These are phyloP conservation scores for Aspergillus coremiiformis DNA, from an alignment of 495 filamentous ascomycete species.

Conservation along the genomic window DNA sequence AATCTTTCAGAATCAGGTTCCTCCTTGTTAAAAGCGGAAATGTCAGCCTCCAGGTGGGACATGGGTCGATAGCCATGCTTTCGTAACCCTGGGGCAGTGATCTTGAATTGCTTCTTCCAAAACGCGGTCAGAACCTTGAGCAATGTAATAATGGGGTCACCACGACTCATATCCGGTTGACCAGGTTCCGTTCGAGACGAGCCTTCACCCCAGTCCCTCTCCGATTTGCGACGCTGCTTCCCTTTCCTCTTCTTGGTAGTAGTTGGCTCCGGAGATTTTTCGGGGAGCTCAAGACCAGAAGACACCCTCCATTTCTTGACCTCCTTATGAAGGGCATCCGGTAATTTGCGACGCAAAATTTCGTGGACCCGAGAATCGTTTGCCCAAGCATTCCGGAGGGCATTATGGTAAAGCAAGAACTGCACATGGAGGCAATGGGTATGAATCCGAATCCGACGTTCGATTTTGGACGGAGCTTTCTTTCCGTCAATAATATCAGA, in stretches of 20 bases:
- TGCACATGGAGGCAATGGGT: slow-evolving; percentile 90
- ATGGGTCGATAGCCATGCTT: slow-evolving; percentile 82
- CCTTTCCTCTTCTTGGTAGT: slow-evolving; percentile 42
- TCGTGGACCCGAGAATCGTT: slow-evolving; percentile 74
- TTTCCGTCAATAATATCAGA: slow-evolving; percentile 60
- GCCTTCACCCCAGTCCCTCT: slow-evolving; percentile 67
- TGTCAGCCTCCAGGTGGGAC: slow-evolving; percentile 57
- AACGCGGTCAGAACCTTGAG: slow-evolving; percentile 68
- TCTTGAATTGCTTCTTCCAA: slow-evolving; percentile 80
- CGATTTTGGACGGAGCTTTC: slow-evolving; percentile 78
- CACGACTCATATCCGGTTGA: slow-evolving; percentile 63
- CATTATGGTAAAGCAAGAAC: slow-evolving; percentile 80
- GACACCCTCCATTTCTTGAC: slow-evolving; percentile 66
- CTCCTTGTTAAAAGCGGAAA: slow-evolving; percentile 53
- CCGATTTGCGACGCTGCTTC: slow-evolving; percentile 33
- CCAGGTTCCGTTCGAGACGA: slow-evolving; percentile 64
- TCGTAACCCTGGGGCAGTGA: slow-evolving; percentile 72
- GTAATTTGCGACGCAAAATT: slow-evolving; percentile 64
- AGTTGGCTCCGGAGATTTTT: slow-evolving; percentile 25
- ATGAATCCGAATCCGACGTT: slow-evolving; percentile 65
- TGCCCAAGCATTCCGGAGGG: slow-evolving; percentile 76
- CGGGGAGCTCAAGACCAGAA: slow-evolving; percentile 50
- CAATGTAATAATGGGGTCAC: slow-evolving; percentile 75
- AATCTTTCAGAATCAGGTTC: slow-evolving; percentile 53
- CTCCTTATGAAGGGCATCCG: slow-evolving; percentile 58